Evolutionary conservation across 768 basidiomycete genomes (phyloP).

Genomic region (Lactarius evosmus): DNA sequence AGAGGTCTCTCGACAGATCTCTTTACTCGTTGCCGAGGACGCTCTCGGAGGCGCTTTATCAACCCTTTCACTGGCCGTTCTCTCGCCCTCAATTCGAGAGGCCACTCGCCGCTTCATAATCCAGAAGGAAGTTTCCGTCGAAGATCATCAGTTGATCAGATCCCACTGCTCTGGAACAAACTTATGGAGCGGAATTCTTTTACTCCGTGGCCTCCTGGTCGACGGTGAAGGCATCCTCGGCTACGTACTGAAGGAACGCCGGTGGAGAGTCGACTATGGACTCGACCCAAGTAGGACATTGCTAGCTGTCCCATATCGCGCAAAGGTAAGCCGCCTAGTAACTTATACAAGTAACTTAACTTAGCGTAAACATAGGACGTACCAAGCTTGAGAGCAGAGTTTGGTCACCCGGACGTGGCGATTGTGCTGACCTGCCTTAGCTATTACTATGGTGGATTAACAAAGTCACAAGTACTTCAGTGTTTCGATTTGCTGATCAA

Average conservation of each 20-base stretch:
- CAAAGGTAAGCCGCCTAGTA: too few relatives aligned
- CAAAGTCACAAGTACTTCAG: constrained; percentile 36
- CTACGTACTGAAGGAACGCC: constrained; percentile 37
- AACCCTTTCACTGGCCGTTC: neutral
- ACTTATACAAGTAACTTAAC: too few relatives aligned
- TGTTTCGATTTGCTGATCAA: constrained; percentile 40
- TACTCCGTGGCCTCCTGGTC: constrained; percentile 44
- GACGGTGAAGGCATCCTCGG: constrained; percentile 11
- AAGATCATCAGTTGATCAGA: neutral
- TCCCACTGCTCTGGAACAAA: neutral
- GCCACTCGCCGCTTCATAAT: constrained; percentile 2
- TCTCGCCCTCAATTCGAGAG: neutral
- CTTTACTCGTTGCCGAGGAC: neutral
- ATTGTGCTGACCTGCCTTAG: constrained; percentile 45
- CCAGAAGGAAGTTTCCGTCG: neutral
- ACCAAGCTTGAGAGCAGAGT: constrained; percentile 45
- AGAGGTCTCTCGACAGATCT: neutral
- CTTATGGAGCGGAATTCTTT: constrained; percentile 40
- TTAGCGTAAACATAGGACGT: constrained; percentile 36
- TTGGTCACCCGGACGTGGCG: too few relatives aligned
- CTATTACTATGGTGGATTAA: constrained; percentile 48
- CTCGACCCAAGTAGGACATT: constrained; percentile 41
- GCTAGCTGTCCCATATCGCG: constrained; percentile 28
- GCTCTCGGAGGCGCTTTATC: neutral
- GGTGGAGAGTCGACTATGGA: constrained; percentile 53